Conservation (phyloP, 1,284 basidiomycete species). For the Fistulina hepatica region DNA sequence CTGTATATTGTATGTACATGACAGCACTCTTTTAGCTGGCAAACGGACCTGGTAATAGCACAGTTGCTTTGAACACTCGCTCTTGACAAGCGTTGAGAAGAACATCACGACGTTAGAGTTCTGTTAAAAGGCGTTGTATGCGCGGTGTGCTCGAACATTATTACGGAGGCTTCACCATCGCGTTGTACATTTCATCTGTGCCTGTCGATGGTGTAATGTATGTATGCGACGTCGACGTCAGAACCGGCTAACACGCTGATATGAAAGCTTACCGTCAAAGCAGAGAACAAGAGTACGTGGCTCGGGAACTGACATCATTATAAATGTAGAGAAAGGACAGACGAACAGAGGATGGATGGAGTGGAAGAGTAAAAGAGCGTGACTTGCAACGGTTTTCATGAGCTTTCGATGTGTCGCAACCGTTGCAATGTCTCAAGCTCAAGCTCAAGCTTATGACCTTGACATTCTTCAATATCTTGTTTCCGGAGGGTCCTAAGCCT, state of each 20-base stretch:
- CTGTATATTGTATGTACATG: conserved; percentile 20
- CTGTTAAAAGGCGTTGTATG: conserved; percentile 22
- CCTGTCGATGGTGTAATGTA: not conserved
- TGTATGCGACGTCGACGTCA: not conserved
- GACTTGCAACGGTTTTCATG: too few species aligned
- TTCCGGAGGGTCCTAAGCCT: too few species aligned
- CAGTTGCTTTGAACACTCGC: conserved; percentile 41
- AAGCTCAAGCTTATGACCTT: too few species aligned
- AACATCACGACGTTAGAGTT: conserved; percentile 66
- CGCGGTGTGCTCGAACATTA: not conserved
- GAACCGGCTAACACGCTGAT: conserved; percentile 1
- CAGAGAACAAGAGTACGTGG: conserved; percentile 16
- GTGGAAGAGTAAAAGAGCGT: too few species aligned
- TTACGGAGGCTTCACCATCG: conserved; percentile 14
- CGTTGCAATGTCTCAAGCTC: too few species aligned
- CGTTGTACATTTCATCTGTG: conserved; percentile 12
- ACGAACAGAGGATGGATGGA: too few species aligned
- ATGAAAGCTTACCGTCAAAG: too few species aligned
- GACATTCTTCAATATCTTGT: too few species aligned
- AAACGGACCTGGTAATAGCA: conserved; percentile 54
- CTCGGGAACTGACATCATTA: too few species aligned
- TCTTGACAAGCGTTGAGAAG: conserved; percentile 50
- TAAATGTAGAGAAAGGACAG: too few species aligned
- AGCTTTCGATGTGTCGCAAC: too few species aligned
- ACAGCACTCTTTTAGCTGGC: not conserved